phyloP scores from a whole-genome alignment of 2,329 filamentous ascomycete species.

The Beauveria caledonica region DNA sequence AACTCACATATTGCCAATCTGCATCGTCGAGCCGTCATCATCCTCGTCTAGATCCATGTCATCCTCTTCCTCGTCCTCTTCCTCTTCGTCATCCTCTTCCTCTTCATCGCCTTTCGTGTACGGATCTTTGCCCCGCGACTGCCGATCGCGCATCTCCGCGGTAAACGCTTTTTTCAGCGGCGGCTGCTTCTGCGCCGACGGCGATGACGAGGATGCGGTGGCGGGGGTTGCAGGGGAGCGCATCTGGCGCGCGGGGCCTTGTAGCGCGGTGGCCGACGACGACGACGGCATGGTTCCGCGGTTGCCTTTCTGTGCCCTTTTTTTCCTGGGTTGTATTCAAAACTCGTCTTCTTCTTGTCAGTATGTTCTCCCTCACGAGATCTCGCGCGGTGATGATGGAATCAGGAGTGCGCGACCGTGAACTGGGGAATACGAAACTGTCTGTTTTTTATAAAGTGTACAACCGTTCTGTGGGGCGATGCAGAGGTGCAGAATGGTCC shows the following conservation, averaged over 20 bases:
- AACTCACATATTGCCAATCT: conserved; percentile 14
- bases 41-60: conserved; percentile 6
- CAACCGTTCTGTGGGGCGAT: background rate
- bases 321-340: no score
- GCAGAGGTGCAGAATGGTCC: background rate
- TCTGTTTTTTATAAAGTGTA: background rate
- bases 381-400: no score
- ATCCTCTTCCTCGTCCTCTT: conserved; percentile 16
- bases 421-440: background rate
- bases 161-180: background rate
- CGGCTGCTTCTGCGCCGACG: background rate
- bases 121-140: conserved; percentile 51
- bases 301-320: no score
- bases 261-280: no score
- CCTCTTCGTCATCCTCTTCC: conserved; percentile 22
- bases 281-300: no score
- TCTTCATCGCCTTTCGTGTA: conserved; percentile 25
- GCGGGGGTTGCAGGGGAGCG: background rate
- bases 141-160: conserved; percentile 46
- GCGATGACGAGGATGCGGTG: background rate
- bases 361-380: no score
- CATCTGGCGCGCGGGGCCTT: background rate
- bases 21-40: conserved; percentile 9
- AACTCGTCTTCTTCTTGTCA: no score
- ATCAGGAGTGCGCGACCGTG: no score